Evolutionary conservation across 2,329 filamentous ascomycete species (phyloP), one percentile per base, ranked within the genome.

Genomic region (Grosmannia clavigera): DNA sequence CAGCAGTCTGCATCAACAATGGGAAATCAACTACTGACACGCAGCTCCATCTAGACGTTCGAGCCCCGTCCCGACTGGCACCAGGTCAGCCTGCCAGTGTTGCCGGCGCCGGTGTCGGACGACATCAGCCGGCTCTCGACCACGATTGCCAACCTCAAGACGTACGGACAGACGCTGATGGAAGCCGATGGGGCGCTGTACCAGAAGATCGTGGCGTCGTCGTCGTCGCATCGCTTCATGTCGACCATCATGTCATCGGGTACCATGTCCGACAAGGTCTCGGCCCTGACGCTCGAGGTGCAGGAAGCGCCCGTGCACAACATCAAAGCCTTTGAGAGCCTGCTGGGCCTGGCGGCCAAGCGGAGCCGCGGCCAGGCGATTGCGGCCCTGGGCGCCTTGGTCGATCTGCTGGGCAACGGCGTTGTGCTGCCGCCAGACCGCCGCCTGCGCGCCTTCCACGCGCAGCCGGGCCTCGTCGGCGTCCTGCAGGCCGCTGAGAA

Each of bases 251-350:
- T 97, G 89, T 79, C 90, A 11, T 95, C 92, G 1, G 94, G 94
- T 78, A 99, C 95, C 11, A 82, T 97, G 66, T 95, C 91, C 60
- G 94, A 99, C 72, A 97, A 96, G 72, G 87, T 97, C 52, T 99
- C 94, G 3, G 95, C 94, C 3, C 78, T 99, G 68, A 99, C 94
- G 5, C 78, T 99, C 66, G 88, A 94, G 60, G 85, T 96, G 14
- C 95, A 99, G 75, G 94, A 99, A 73, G 97, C 95, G 10, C 94
- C 94, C 22, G 76, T 97, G 58, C 94, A 99, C 73, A 97, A 92
- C 63, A 86, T 84, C 64, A 92, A 94, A 69, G 88, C 92, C 0
- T 85, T 97, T 63, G 92, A 97, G 67, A 90, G 84, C 63, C 77
- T 99, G 55, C 78, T 97, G 65, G 81, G 76, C 1, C 75, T 99